A percentile compares a stretch with the other conserved stretches of the same genome.
phyloP scores from a whole-genome alignment of 2,329 filamentous ascomycete species.

The Xylariaceae sp. region DNA sequence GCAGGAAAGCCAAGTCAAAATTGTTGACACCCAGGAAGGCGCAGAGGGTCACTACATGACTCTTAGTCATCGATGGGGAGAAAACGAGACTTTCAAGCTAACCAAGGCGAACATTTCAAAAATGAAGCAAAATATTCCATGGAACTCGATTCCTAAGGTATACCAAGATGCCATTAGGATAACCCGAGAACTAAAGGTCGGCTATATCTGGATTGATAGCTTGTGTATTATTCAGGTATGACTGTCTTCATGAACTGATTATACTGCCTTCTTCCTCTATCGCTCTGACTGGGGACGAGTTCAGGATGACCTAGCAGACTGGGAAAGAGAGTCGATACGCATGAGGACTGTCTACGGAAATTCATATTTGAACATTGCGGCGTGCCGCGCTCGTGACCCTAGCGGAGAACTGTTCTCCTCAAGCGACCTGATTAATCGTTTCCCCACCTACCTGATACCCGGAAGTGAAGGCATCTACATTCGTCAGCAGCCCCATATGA shows the following conservation, averaged over 20 bases:
- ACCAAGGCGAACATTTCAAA: neutral
- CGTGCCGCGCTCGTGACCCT: neutral
- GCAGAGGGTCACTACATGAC: neutral
- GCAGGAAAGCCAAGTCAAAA: neutral
- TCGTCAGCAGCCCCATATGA: neutral
- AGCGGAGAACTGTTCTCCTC: neutral
- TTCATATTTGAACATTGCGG: constrained; percentile 1
- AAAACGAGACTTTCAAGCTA: neutral
- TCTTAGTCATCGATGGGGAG: neutral
- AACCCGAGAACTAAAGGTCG: neutral
- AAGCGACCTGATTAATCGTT: neutral
- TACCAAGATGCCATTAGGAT: constrained; percentile 1
- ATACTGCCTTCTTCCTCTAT: neutral
- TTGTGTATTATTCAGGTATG: constrained; percentile 1
- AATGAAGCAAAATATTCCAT: neutral
- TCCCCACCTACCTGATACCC: neutral
- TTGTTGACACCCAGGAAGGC: neutral
- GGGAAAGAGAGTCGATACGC: constrained; percentile 1
- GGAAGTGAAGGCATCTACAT: neutral
- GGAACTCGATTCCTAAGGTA: neutral
- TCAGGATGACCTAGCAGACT: neutral
- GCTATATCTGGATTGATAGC: neutral
- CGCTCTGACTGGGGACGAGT: neutral
- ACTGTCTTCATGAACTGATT: neutral
- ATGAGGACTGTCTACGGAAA: neutral